These are phyloP conservation scores for Marchantia paleacea DNA, from an alignment of 225 moss, liverwort and hornwort species.

Conservation along the genomic window DNA sequence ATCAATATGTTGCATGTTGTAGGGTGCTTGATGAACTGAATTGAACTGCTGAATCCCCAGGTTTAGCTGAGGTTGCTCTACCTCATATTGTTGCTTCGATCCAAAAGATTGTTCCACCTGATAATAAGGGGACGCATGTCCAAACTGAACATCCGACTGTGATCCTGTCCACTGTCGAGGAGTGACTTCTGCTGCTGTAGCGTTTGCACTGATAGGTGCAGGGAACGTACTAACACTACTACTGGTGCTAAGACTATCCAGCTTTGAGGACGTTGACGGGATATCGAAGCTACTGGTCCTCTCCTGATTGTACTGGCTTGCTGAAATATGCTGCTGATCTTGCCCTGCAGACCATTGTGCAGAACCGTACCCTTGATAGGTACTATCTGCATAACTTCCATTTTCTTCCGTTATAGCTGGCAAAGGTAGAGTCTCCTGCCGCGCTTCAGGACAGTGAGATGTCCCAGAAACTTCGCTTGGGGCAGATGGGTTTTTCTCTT, in stretches of 20 bases:
- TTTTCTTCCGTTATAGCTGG: not conserved
- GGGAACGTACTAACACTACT: not conserved
- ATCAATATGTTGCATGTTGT: conserved; percentile 19
- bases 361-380: conserved; percentile 12
- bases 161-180: conserved; percentile 23
- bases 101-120: conserved; percentile 16
- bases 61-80: conserved; percentile 13
- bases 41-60: conserved; percentile 5
- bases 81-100: not conserved
- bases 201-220: not conserved
- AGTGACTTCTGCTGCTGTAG: not conserved
- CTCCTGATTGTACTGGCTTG: not conserved
- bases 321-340: conserved; percentile 20
- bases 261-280: not conserved
- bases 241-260: not conserved
- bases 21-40: conserved; percentile 9
- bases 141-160: conserved; percentile 16
- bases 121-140: conserved; percentile 19
- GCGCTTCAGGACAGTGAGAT: conserved; percentile 6
- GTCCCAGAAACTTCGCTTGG: not conserved
- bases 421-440: conserved; percentile 12
- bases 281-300: not conserved
- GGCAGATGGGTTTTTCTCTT: conserved; percentile 18
- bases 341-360: conserved; percentile 9
- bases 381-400: not conserved